A percentile compares a stretch with the other conserved stretches of the same genome.
Conservation (phyloP, 2,329 filamentous ascomycete species). For the Exophiala sp. region DNA sequence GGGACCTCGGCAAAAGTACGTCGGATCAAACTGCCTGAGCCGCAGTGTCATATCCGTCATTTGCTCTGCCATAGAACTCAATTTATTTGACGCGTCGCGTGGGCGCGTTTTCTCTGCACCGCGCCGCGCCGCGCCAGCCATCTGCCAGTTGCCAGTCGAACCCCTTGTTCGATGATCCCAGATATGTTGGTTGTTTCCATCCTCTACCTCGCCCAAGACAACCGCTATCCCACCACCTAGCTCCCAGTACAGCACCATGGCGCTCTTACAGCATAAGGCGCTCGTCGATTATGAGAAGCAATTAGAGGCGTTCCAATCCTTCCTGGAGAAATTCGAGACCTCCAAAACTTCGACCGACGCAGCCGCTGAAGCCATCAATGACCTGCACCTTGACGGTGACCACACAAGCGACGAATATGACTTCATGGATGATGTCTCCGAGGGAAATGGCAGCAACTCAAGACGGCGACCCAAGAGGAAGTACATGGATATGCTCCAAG, state of each 20-base stretch:
- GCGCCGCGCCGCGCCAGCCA: not conserved
- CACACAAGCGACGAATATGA: conserved; percentile 86
- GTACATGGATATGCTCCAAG: conserved; percentile 81
- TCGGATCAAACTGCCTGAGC: not conserved
- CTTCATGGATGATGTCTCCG: conserved; percentile 78
- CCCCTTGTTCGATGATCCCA: conserved; percentile 1
- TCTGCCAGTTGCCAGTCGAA: not conserved
- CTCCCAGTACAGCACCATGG: conserved; percentile 54
- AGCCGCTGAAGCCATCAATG: conserved; percentile 73
- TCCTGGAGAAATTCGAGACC: conserved; percentile 79
- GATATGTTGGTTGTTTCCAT: not conserved
- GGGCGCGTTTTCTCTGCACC: conserved; percentile 5
- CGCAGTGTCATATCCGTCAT: not conserved
- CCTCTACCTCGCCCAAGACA: not conserved
- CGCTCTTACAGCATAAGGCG: conserved; percentile 71
- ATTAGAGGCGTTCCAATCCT: conserved; percentile 73
- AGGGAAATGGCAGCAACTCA: conserved; percentile 44
- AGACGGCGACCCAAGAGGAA: conserved; percentile 64
- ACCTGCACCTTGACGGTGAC: conserved; percentile 80
- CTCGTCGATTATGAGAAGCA: conserved; percentile 85
- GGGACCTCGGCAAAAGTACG: not conserved
- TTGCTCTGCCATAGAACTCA: not conserved
- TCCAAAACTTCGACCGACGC: conserved; percentile 57
- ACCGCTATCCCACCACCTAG: not conserved
- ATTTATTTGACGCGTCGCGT: not conserved